Conservation (phyloP, 257 asterid genomes). For the Salvia rosmarinus region DNA sequence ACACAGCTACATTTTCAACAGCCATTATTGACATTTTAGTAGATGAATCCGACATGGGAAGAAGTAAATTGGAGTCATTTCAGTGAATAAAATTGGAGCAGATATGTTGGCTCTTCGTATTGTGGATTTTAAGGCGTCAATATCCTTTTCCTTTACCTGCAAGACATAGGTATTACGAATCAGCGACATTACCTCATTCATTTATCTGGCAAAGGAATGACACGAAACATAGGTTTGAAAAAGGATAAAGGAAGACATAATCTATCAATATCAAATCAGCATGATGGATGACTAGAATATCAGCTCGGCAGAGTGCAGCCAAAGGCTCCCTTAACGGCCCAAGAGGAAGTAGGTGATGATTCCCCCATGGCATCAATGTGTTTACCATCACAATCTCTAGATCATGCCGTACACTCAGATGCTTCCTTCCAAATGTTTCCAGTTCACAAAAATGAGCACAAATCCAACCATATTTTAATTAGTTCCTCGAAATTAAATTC, state of each 20-base stretch:
- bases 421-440: constrained; percentile 63
- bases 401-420: constrained; percentile 67
- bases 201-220: not conserved
- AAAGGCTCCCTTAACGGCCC: constrained; percentile 95
- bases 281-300: constrained; percentile 78
- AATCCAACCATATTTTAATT: constrained; percentile 21
- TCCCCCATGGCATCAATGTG: constrained; percentile 92
- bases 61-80: constrained; percentile 71
- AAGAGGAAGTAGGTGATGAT: constrained; percentile 68
- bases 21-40: constrained; percentile 47
- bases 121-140: constrained; percentile 56
- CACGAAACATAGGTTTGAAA: not conserved
- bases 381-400: constrained; percentile 94
- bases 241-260: constrained; percentile 13
- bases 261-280: constrained; percentile 72
- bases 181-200: not conserved
- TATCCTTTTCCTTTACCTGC: constrained; percentile 56
- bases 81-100: constrained; percentile 63
- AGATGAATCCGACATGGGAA: constrained; percentile 52
- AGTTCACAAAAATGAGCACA: constrained; percentile 37
- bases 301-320: constrained; percentile 67
- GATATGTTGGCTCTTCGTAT: constrained; percentile 45
- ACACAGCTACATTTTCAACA: constrained; percentile 44
- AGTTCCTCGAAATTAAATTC: constrained; percentile 12
- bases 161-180: constrained; percentile 26